Percentiles rank a stretch among this genome's conserved stretches.
Conservation (phyloP, 495 filamentous ascomycete species). For the Penicillium robsamsonii region DNA sequence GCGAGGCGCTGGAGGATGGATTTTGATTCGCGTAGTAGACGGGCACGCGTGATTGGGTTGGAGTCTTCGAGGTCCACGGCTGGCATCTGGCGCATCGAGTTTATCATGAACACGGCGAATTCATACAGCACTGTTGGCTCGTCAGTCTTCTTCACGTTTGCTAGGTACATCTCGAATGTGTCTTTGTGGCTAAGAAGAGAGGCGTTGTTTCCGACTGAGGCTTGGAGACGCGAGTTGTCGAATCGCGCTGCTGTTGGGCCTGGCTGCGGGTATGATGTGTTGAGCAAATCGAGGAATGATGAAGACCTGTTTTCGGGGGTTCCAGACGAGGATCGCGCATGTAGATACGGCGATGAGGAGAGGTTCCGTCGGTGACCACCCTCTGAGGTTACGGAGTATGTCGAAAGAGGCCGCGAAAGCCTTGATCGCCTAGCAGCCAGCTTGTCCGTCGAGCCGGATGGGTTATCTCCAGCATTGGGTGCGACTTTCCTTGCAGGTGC, state of each 20-base stretch:
- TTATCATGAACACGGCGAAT: constrained; percentile 90
- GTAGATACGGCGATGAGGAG: constrained; percentile 48
- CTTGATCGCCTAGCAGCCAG: constrained; percentile 56
- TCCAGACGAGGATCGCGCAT: constrained; percentile 55
- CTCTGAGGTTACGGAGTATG: constrained; percentile 71
- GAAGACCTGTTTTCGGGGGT: constrained; percentile 76
- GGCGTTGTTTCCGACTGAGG: constrained; percentile 80
- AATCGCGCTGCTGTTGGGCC: constrained; percentile 68
- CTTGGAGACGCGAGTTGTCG: constrained; percentile 74
- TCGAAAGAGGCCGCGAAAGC: constrained; percentile 64
- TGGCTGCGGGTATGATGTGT: constrained; percentile 85
- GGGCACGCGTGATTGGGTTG: constrained; percentile 51
- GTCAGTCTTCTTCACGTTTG: constrained; percentile 94
- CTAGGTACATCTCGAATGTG: constrained; percentile 95
- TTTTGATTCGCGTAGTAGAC: constrained; percentile 82
- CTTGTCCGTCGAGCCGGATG: constrained; percentile 47
- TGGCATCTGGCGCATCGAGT: constrained; percentile 68
- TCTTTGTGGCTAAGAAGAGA: constrained; percentile 85
- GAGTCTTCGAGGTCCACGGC: constrained; percentile 39
- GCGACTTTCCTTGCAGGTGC: constrained; percentile 12
- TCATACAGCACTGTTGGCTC: constrained; percentile 87
- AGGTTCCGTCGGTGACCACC: constrained; percentile 57
- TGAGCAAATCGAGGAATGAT: constrained; percentile 84
- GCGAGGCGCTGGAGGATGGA: constrained; percentile 82
- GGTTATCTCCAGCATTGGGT: constrained; percentile 23